Base-by-base conservation (phyloP, 345 rosid genomes). In the Moricandia moricandioides region DNA sequence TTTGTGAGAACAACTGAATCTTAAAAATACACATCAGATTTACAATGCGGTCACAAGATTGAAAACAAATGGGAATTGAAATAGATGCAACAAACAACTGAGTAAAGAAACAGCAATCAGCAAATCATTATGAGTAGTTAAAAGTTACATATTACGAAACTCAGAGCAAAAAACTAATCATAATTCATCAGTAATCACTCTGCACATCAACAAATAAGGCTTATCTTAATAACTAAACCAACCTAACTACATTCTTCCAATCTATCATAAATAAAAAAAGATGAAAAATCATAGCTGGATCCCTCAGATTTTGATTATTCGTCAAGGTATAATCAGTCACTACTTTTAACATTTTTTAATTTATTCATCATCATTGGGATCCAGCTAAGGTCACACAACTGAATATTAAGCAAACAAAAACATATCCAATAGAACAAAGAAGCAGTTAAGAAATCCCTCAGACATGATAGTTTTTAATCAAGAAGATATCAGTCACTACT, bases 311-410 rank as follows among this genome's bases (percentile, higher is more conserved):
- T 56, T 45, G 62, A 35, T 12, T 55, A 2, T n/a, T 69, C 62
- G 6, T 69, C 72, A 69, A 34, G 33, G 17, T 24, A n/a, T 52
- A 56, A 56, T 70, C 74, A 70, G 74, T 43, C 74, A 70, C 74
- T 70, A 70, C 66, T 70, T 70, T 70, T 70, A 70, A 70, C 74
- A 70, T 58, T 70, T 70, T 18, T 66, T 69, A 12, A 3, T 12
- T 49, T 66, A 49, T 2, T 47, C 59, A 58, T 59, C 74, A 59
- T 70, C 74, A 70, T 2, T 6, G 74, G 66, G 66, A 69, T 64
- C 13, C 35, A 64, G 3, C 68, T 64, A 64, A 40, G 54, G 26
- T 12, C 12, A 39, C 54, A 40, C 0, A 40, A 12, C 2, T 40
- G 30, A 13, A 11, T 34, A 35, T 4, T 3, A 21, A 39, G 29